Evolutionary conservation across 164 flowering plant genomes (phyloP), one percentile per base, ranked within the genome.

Genomic region (Amborella trichopoda): DNA sequence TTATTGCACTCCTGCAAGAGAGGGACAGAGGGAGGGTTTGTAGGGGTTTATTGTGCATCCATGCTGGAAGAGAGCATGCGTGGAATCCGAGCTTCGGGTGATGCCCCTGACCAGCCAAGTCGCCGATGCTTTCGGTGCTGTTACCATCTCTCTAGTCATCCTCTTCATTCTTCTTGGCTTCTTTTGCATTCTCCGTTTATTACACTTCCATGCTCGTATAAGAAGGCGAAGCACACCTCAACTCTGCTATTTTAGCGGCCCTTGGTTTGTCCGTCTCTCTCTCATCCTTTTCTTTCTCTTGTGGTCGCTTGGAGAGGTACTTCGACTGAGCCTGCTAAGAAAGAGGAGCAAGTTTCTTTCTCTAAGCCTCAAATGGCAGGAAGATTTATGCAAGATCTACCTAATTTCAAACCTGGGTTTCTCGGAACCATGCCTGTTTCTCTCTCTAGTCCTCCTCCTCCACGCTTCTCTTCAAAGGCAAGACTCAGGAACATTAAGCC

Each of bases 51-150:
- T 51, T 57, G 47, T 43, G 89, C 60, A 67, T 80, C 89, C 80
- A 80, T 91, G 96, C 94, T 82, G 81, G 83, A 69, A 62, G 88
- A 80, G 87, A 91, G 98, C 85, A 91, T 91, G 99, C 86, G 87
- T 82, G 90, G 88, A 76, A 74, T 74, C 68, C 59, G 80, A 77
- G 60, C 44, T 73, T 85, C 70, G 90, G 90, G 94, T 91, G 73
- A 55, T 91, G 99, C 96, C 88, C 96, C 88, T 76, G 85, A 78
- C 79, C 73, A 87, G 83, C 65, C 60, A 63, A 48, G 65, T 67
- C 70, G 80, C 83, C 89, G 99, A 87, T 74, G 88, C 89, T 65
- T 69, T 91, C 74, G 94, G 96, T 80, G 95, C 82, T 81, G 85
- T 77, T 71, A 91, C 99, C 55, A 76, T 87, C 62, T 74, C 68